Base-by-base conservation (phyloP, 2,329 filamentous ascomycete species). In the Metarhizium sp. region DNA sequence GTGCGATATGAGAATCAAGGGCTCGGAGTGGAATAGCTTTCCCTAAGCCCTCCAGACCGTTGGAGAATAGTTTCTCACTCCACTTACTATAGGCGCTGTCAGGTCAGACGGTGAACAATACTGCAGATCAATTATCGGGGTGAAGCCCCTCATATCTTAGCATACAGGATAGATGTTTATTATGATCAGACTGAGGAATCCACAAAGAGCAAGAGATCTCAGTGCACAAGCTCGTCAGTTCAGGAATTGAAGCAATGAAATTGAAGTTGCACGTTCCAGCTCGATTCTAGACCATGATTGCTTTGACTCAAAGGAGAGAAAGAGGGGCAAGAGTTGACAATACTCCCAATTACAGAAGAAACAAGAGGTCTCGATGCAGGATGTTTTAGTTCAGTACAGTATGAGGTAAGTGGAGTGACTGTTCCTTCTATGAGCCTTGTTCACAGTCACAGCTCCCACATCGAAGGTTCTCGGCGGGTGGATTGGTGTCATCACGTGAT, bases 1-100 rank as follows among this genome's bases (percentile, higher is more conserved):
- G 65, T 72, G 11, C 61, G 64, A 13, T 72, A 72, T 53, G 69
- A 72, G 34, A 56, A 61, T 29, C 54, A 32, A 14, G 52, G 52
- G n/a, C 42, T 45, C 6, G 42, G 42, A 20, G 42, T 45, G 7
- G 42, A 45, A 20, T 45, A 43, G 16, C 11, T 36, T 36, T 36
- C 34, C 25, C 25, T 25, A 34, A n/a, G 13, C 5, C 38, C 16
- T 16, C 42, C 42, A 10, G 42, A 16, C 6, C 42, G 6, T 45
- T 20, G n/a, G 16, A 20, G n/a, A 10, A 8, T 20, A 8, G 42
- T 45, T 45, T 45, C 42, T 45, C 42, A 16, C 11, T 40, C 38
- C 11, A 40, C 11, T 40, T 40, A 36, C 11, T 40, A 7, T 16
- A 14, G 13, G 38, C 14, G 13, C 13, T 40, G 13, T 40, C 38